Evolutionary conservation across 495 filamentous ascomycete genomes (phyloP).

Genomic region (Neurospora sublineolata): DNA sequence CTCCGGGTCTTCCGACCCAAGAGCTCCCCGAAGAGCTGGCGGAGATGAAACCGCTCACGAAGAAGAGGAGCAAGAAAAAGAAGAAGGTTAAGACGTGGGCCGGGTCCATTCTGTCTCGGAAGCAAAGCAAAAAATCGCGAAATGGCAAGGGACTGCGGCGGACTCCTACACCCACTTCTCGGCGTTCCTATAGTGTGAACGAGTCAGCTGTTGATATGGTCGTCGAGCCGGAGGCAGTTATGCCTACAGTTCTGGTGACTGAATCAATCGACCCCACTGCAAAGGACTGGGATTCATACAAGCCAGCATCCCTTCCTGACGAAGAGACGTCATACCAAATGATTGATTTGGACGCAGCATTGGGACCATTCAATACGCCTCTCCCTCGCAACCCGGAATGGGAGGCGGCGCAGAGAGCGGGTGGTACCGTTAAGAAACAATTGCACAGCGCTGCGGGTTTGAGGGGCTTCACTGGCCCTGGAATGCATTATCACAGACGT

Average conservation of each 20-base stretch:
- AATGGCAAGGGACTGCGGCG: constrained; percentile 30
- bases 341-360: constrained; percentile 91
- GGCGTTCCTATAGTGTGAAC: constrained; percentile 8
- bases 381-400: constrained; percentile 44
- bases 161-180: constrained; percentile 32
- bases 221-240: constrained; percentile 11
- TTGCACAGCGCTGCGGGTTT: constrained; percentile 80
- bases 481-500: constrained; percentile 82
- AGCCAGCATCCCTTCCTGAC: constrained; percentile 20
- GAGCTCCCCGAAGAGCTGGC: not conserved
- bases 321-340: constrained; percentile 59
- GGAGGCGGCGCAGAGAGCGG: constrained; percentile 45
- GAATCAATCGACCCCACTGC: constrained; percentile 14
- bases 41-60: constrained; percentile 14
- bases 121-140: constrained; percentile 33
- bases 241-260: constrained; percentile 18
- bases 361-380: constrained; percentile 85
- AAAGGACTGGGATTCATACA: constrained; percentile 12
- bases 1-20: not conserved
- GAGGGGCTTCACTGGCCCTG: constrained; percentile 66
- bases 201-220: constrained; percentile 11
- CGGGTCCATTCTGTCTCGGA: constrained; percentile 61
- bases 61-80: constrained; percentile 55
- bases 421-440: constrained; percentile 53
- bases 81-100: constrained; percentile 78